A percentile compares a stretch with the other conserved stretches of the same genome.
These are phyloP conservation scores for Ophiostoma sp. DNA, from an alignment of 2,329 filamentous ascomycete genomes.

Conservation along the genomic window DNA sequence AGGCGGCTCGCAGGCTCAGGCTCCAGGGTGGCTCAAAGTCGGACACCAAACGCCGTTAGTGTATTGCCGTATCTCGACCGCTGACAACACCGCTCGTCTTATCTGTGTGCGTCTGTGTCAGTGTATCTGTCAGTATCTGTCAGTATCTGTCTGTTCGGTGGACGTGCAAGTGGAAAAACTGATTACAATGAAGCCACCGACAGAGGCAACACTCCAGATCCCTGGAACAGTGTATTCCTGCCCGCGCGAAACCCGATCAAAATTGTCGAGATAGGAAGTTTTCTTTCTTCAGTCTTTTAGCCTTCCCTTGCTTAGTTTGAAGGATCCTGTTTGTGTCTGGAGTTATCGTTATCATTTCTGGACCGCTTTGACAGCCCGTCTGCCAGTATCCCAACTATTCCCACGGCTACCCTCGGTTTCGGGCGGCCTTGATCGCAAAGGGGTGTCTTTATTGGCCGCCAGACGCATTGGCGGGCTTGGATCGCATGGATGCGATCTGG, in stretches of 20 bases:
- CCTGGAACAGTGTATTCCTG: not conserved
- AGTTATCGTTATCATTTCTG: not conserved
- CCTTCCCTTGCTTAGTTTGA: not conserved
- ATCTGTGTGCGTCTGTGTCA: not conserved
- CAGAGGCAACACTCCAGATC: not conserved
- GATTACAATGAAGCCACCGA: slow-evolving; percentile 5
- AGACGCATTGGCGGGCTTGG: not conserved
- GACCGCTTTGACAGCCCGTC: not conserved
- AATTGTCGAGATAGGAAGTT: slow-evolving; percentile 1
- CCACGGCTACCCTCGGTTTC: slow-evolving; percentile 7
- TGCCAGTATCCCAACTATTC: not conserved
- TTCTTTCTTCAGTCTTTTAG: not conserved
- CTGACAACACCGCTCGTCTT: not conserved
- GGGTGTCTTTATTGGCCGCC: not conserved
- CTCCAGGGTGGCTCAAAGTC: not conserved
- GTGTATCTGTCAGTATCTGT: not conserved
- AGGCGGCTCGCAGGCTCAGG: too few relatives aligned
- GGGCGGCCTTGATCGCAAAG: not conserved
- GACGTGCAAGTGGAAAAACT: not conserved
- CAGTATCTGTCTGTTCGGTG: not conserved
- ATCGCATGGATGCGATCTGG: not conserved
- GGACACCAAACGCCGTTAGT: slow-evolving; percentile 5
- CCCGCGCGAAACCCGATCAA: not conserved
- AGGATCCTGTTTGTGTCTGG: not conserved
- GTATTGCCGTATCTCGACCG: not conserved